Base-by-base conservation (phyloP, 129 eudicot species). In the Centaurea solstitialis region DNA sequence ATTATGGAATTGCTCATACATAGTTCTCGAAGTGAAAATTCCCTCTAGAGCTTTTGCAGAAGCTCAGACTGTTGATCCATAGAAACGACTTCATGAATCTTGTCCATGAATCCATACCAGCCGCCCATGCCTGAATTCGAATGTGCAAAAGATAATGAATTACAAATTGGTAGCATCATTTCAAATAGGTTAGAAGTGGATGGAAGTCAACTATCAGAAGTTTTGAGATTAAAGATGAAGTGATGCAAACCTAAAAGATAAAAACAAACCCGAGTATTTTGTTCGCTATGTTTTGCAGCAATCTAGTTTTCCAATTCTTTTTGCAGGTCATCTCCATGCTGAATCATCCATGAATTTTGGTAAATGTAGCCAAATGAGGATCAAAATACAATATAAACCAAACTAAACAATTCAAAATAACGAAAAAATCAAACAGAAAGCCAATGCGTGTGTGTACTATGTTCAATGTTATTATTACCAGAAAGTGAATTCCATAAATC, bases 21-120 rank as follows among this genome's bases (percentile, higher is more conserved):
- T 92, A 13, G 85, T 89, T 82, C 98, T 88, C 84, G 91, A 40
- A 39, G 97, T 95, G 20, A 91, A 92, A 70, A 84, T 86, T 71
- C 98, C 99, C 83, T 95, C 97, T 9, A 87, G 50, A 95, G 93
- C 87, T 87, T 92, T 78, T 92, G 97, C 24, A 95, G 85, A 87
- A 92, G 97, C 88, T 95, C 99, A 74, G 97, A 94, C 79, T 92
- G 97, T 73, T 87, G 98, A 77, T 92, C 94, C 94, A 91, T 88
- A 7, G 99, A 94, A 83, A 95, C 99, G 62, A 95, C 97, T 77
- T 95, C 99, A 23, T 95, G 99, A 77, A 95, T 87, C 79, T 92
- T 95, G 87, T 95, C 93, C 91, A 92, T 85, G 76, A 95, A 88
- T 41, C 99, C 99, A 67, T 97, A 90, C 88, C 83, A 83, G 84